A percentile compares a stretch with the other conserved stretches of the same genome.
Evolutionary conservation across 2,329 filamentous ascomycete species (phyloP).

Genomic region (Talaromyces rugulosus): DNA sequence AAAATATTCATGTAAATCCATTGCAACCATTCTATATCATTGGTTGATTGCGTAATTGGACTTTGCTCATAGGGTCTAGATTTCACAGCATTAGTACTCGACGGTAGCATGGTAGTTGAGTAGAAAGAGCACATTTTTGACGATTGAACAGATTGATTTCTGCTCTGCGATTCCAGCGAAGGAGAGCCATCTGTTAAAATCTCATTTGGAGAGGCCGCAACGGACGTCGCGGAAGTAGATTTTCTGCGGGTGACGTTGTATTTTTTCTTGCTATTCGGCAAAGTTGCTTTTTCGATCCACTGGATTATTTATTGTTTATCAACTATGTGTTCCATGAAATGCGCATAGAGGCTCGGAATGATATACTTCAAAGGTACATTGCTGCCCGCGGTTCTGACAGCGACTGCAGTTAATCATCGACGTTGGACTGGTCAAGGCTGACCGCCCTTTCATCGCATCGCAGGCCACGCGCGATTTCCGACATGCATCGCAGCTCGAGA

Average conservation of each 20-base stretch:
- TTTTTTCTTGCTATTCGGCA: conserved; percentile 13
- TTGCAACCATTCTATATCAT: conserved; percentile 17
- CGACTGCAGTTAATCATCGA: conserved; percentile 17
- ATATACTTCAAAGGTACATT: conserved; percentile 17
- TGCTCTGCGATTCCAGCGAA: not conserved
- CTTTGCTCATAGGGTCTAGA: not conserved
- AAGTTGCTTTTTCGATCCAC: conserved; percentile 10
- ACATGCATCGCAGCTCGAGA: conserved; percentile 32
- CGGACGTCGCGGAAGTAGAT: not conserved
- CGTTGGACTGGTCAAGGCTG: conserved; percentile 15
- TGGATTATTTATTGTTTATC: not conserved
- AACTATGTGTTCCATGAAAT: not conserved
- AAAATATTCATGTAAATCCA: conserved; percentile 34
- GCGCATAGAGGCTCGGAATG: not conserved
- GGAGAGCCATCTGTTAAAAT: not conserved
- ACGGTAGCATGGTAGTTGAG: not conserved
- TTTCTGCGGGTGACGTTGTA: not conserved
- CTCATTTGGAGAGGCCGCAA: not conserved
- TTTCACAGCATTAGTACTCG: not conserved
- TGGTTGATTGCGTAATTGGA: not conserved
- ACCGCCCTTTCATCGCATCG: conserved; percentile 22
- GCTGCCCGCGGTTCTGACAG: conserved; percentile 17
- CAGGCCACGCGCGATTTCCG: conserved; percentile 28
- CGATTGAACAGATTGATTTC: not conserved
- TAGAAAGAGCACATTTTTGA: conserved; percentile 1